Base-by-base conservation (phyloP, 257 asterid species). In the Anisodus acutangulus region DNA sequence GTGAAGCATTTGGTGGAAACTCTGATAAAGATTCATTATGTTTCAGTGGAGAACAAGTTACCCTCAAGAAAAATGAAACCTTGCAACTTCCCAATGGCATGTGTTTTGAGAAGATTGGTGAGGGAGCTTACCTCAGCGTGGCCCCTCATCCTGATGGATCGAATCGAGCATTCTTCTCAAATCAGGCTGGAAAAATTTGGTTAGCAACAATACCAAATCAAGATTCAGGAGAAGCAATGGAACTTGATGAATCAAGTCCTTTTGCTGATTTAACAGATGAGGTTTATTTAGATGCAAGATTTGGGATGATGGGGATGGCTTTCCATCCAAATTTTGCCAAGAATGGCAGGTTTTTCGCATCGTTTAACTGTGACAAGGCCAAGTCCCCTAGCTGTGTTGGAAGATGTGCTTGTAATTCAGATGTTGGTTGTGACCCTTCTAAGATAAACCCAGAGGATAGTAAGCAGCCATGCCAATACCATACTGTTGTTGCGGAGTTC, bases 271-370 rank as follows among this genome's bases (percentile, higher is more conserved):
- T 96, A 69, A 91, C 99, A 1, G 99, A 96, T 85, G 91, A 92
- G 80, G 97, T 96, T 84, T 88, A 89, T 86, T 87, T 94, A 0
- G 97, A 91, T 41, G 82, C 97, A 1, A 86, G 80, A 57, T 94
- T 91, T 68, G 99, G 99, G 72, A 88, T 96, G 97, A 91, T 93
- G 97, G 99, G 99, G n/a, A 79, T 96, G 90, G 97, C 98, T 8
- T 96, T 96, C 78, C 99, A 96, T 87, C 98, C 98, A 0, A 83
- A 92, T 37, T 96, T 92, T 78, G 90, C 90, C 0, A 83, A 82
- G 13, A 96, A 96, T 53, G 99, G 99, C 2, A 89, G 99, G 49
- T 94, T 96, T 84, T 96, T 94, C n/a, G 99, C 98, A 0, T 94
- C 98, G 15, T 96, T 86, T 83, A 96, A 94, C 89, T 94, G 97